Conservation (phyloP, 1,284 basidiomycete species). For the Exobasidium cylindrosporum region DNA sequence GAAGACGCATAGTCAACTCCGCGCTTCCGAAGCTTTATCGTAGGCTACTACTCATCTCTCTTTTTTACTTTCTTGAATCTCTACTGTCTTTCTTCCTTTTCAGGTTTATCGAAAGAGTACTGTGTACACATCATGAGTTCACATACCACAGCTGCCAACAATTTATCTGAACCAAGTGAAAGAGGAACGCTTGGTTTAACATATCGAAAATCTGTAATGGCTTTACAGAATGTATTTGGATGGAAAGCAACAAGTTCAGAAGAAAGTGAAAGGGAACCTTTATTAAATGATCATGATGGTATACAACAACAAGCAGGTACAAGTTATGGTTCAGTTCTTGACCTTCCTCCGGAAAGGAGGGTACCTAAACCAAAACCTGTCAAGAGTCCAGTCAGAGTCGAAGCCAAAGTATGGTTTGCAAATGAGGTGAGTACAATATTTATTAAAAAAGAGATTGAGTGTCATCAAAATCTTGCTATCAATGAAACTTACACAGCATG, state of each 20-base stretch:
- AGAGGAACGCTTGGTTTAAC: conserved; percentile 36
- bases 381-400: conserved; percentile 46
- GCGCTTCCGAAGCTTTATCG: too few relatives aligned
- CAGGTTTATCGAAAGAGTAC: background rate
- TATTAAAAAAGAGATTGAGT: background rate
- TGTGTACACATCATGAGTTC: background rate
- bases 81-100: background rate
- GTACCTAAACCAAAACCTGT: conserved; percentile 60
- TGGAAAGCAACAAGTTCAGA: conserved; percentile 15
- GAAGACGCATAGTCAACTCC: too few relatives aligned
- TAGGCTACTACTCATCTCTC: too few relatives aligned
- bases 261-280: conserved; percentile 35
- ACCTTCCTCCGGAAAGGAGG: conserved; percentile 20
- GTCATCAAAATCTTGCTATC: background rate
- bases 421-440: conserved; percentile 58
- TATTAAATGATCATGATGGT: conserved; percentile 15
- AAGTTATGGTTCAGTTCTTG: conserved; percentile 23
- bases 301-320: conserved; percentile 7
- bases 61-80: background rate
- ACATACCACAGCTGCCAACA: conserved; percentile 5
- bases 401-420: conserved; percentile 55
- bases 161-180: conserved; percentile 20
- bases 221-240: conserved; percentile 39
- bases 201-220: conserved; percentile 40
- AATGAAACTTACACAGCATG: background rate